Evolutionary conservation across 129 eudicot species (phyloP).

Genomic region (Pseudognaphalium luteoalbum): DNA sequence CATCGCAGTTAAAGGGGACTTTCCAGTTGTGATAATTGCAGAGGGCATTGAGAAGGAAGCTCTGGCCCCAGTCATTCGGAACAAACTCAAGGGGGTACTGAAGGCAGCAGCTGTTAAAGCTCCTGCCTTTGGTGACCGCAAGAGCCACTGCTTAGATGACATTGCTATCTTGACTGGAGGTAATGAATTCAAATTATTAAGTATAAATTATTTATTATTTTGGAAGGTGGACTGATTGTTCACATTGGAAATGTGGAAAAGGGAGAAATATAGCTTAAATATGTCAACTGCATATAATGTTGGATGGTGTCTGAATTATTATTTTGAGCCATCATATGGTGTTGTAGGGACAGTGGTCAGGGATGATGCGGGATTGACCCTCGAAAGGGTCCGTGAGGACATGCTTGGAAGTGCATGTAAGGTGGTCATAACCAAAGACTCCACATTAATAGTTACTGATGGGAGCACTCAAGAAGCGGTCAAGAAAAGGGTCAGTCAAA

Average conservation of each 20-base stretch:
- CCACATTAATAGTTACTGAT: slow-evolving; percentile 76
- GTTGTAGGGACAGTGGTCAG: slow-evolving; percentile 76
- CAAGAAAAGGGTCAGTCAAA: slow-evolving; percentile 59
- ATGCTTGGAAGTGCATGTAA: slow-evolving; percentile 67
- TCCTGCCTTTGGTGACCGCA: slow-evolving; percentile 83
- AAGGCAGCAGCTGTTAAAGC: slow-evolving; percentile 93
- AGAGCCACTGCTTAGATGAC: slow-evolving; percentile 90
- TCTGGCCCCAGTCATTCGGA: slow-evolving; percentile 72
- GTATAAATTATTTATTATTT: neutral
- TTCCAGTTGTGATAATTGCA: slow-evolving; percentile 72
- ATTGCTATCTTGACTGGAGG: slow-evolving; percentile 92
- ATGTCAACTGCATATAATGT: neutral
- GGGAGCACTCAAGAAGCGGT: slow-evolving; percentile 76
- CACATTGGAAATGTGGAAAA: too few species aligned
- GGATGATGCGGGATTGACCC: slow-evolving; percentile 70
- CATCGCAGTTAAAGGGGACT: slow-evolving; percentile 57
- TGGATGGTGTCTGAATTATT: neutral
- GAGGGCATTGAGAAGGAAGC: slow-evolving; percentile 92
- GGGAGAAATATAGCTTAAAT: neutral
- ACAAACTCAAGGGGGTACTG: slow-evolving; percentile 71
- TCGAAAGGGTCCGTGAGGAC: slow-evolving; percentile 58
- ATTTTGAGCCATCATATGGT: slow-evolving; percentile 1
- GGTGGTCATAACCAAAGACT: slow-evolving; percentile 70
- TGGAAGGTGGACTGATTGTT: neutral
- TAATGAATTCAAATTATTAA: slow-evolving; percentile 24